These are phyloP conservation scores for Aplosporella prunicola DNA, from an alignment of 2,329 filamentous ascomycete genomes.

Conservation along the genomic window DNA sequence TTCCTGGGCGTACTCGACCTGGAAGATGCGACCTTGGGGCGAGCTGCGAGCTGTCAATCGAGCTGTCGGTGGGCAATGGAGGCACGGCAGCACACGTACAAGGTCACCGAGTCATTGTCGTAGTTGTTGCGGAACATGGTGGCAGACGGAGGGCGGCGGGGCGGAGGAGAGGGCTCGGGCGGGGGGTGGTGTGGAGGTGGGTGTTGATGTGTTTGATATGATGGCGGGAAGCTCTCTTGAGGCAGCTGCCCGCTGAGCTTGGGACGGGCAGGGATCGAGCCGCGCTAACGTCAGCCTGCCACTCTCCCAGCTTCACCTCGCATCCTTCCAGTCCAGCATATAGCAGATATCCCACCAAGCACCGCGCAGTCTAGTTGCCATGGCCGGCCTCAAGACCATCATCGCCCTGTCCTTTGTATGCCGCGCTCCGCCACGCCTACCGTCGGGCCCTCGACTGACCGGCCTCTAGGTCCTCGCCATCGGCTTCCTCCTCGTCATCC, in stretches of 20 bases:
- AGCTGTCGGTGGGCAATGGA: constrained; percentile 8
- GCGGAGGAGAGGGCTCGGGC: neutral
- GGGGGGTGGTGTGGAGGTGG: constrained; percentile 4
- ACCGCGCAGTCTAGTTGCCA: constrained; percentile 21
- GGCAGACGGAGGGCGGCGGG: constrained; percentile 19
- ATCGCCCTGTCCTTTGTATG: constrained; percentile 94
- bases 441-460: neutral
- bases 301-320: no score
- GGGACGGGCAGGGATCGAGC: constrained; percentile 7
- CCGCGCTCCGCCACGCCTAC: neutral
- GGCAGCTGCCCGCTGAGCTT: constrained; percentile 15
- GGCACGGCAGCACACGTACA: constrained; percentile 49
- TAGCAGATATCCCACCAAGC: constrained; percentile 5
- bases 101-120: constrained; percentile 99
- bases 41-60: constrained; percentile 53
- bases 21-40: constrained; percentile 97
- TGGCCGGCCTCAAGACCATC: constrained; percentile 96
- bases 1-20: constrained; percentile 98
- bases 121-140: constrained; percentile 99
- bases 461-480: constrained; percentile 70
- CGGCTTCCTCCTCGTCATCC: constrained; percentile 96
- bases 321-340: no score
- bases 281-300: no score
- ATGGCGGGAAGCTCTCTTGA: constrained; percentile 11
- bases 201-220: constrained; percentile 15